Evolutionary conservation across 2,329 filamentous ascomycete species (phyloP).

Genomic region (Coniochaeta sp.): DNA sequence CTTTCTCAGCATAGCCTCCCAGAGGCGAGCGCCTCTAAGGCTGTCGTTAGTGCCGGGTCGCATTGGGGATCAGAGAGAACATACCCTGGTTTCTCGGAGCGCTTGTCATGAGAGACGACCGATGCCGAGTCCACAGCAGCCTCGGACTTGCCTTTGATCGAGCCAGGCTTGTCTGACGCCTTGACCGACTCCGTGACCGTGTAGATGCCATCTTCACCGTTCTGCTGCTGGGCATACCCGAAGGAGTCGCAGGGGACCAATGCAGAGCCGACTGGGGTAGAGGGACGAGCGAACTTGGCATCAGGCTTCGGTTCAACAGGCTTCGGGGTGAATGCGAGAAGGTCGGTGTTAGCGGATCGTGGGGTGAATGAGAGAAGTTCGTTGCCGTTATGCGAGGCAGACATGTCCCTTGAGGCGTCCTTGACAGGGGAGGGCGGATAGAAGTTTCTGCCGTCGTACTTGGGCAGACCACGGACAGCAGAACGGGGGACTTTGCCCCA

Average conservation of each 20-base stretch:
- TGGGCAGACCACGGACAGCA: conserved; percentile 46
- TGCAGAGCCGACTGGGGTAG: conserved; percentile 4
- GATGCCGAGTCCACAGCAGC: conserved; percentile 8
- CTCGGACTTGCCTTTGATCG: conserved; percentile 4
- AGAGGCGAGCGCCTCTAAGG: conserved; percentile 32
- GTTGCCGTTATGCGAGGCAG: not conserved
- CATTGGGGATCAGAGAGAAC: conserved; percentile 6
- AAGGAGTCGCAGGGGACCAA: not conserved
- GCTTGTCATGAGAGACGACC: conserved; percentile 12
- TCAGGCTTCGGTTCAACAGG: conserved; percentile 1
- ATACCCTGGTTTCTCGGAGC: conserved; percentile 22
- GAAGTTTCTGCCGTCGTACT: conserved; percentile 60
- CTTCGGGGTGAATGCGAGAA: not conserved
- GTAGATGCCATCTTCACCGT: not conserved
- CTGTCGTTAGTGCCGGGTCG: conserved; percentile 7
- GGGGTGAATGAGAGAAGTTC: not conserved
- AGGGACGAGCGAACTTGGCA: not conserved
- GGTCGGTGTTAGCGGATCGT: no score
- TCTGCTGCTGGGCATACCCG: not conserved
- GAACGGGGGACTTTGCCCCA: conserved; percentile 50
- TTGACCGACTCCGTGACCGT: not conserved
- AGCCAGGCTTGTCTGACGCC: not conserved
- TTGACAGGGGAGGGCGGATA: conserved; percentile 51
- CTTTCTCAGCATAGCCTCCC: conserved; percentile 44
- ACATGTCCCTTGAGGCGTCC: conserved; percentile 10